Conservation (phyloP, 2,329 filamentous ascomycete species). For the Sporothrix phasma region DNA sequence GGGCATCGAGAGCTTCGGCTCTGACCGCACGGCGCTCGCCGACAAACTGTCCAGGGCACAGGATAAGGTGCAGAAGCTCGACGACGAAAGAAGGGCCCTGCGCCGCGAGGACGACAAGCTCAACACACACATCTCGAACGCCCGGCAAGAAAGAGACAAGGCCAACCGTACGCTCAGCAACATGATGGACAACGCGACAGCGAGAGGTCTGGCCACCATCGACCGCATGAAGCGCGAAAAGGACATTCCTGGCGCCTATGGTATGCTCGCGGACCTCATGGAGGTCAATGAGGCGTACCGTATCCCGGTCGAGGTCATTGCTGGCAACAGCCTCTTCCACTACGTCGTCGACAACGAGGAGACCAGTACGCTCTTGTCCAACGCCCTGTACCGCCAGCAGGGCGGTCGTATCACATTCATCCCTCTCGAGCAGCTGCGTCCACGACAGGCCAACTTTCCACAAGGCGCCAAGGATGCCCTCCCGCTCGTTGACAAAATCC, state of each 20-base stretch:
- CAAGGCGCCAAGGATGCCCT: constrained; percentile 71
- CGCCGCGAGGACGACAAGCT: constrained; percentile 85
- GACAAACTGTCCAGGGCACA: constrained; percentile 68
- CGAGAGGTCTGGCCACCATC: constrained; percentile 77
- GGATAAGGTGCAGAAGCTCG: constrained; percentile 65
- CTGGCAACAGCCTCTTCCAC: constrained; percentile 86
- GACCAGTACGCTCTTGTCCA: constrained; percentile 72
- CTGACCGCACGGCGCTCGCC: constrained; percentile 60
- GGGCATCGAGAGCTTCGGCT: constrained; percentile 72
- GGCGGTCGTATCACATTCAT: constrained; percentile 90
- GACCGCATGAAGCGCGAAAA: constrained; percentile 70
- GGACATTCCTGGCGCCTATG: constrained; percentile 78
- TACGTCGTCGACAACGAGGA: constrained; percentile 89
- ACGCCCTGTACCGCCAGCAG: constrained; percentile 66
- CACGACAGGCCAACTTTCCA: constrained; percentile 64
- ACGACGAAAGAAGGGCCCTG: constrained; percentile 78
- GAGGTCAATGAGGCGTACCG: constrained; percentile 77
- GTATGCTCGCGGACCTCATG: constrained; percentile 87
- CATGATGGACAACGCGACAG: constrained; percentile 83
- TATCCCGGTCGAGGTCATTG: constrained; percentile 84
- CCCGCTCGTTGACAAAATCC: constrained; percentile 74
- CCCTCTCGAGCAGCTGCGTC: constrained; percentile 73
- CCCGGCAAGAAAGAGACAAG: constrained; percentile 63
- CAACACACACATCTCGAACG: constrained; percentile 64
- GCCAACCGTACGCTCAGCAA: constrained; percentile 70